Percentiles rank a stretch among this genome's conserved stretches.
Evolutionary conservation across 805 yeast genomes (phyloP).

Genomic region (Isabelozyma gotoi): DNA sequence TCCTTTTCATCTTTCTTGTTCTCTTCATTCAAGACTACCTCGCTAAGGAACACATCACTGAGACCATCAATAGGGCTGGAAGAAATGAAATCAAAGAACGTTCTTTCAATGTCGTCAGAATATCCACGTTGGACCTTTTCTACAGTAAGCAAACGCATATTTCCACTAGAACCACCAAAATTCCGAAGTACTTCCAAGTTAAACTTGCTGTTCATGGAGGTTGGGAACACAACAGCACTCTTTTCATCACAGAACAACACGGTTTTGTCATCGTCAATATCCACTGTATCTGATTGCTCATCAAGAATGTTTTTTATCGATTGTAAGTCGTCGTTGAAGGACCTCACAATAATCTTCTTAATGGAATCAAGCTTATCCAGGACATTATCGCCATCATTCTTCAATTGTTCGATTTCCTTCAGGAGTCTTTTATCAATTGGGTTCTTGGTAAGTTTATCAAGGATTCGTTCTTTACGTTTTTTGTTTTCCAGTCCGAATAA

Average conservation of each 20-base stretch:
- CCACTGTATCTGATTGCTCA: conserved; percentile 28
- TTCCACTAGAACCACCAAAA: conserved; percentile 26
- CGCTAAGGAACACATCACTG: conserved; percentile 30
- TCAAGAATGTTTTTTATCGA: background rate
- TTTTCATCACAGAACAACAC: conserved; percentile 41
- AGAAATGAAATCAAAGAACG: conserved; percentile 31
- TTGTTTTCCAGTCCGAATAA: conserved; percentile 11
- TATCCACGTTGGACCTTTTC: conserved; percentile 52
- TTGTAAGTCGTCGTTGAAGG: background rate
- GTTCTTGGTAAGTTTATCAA: conserved; percentile 1
- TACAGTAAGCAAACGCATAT: conserved; percentile 45
- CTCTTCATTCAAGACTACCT: conserved; percentile 18
- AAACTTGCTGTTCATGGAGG: conserved; percentile 37
- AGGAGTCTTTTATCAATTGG: conserved; percentile 4
- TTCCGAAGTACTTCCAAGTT: conserved; percentile 37
- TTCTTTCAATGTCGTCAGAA: conserved; percentile 28
- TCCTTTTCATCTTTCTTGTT: conserved; percentile 8
- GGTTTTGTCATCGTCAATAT: conserved; percentile 31
- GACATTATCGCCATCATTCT: background rate
- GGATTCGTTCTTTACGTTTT: conserved; percentile 1
- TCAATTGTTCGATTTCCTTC: background rate
- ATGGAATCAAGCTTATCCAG: background rate
- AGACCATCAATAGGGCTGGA: conserved; percentile 31
- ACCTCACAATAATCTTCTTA: background rate
- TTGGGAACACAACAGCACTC: conserved; percentile 49